Evolutionary conservation across 306 rosid species (phyloP), one percentile per base, ranked within the genome.

Genomic region (Sechiopsis laciniata): DNA sequence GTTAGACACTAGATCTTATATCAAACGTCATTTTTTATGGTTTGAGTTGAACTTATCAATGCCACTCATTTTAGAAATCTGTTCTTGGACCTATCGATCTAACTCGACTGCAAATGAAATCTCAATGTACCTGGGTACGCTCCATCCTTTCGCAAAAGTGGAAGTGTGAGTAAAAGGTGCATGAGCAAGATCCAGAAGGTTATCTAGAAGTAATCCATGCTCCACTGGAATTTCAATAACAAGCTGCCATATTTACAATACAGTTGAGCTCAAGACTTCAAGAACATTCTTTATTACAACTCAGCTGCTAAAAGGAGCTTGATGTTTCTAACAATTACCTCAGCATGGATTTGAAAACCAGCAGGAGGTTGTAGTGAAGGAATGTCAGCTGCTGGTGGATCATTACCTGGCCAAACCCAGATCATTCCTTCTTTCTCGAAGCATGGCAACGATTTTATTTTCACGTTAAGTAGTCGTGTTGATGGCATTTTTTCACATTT

Each of bases 391-490:
- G 86, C 63, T 12, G 99, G 99, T 56, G 99, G 82, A 26, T 89
- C 99, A 83, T 76, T 83, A 70, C 99, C 99, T 8, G 99, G 99
- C 99, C 99, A 95, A 85, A 91, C 83, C 99, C 99, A 95, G 79
- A 95, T 81, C 97, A 95, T 86, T 69, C 99, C 95, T 60, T 95
- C 99, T 63, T 89, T 80, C 65, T 95, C 99, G 55, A 86, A 95
- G 78, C 99, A 91, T 9, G 93, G 95, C 82, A 95, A 20, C 20
- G 99, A 87, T 68, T 89, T 95, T 65, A 95, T 89, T 81, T 85
- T 95, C 79, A 82, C 92, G 11, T 87, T 78, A 63, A 68, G 82
- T 66, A 78, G 74, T 74, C 79, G 83, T 5, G 99, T 91, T 1
- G 99, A 95, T 17, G 97, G 99, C 99, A 95, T 95, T 84, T 91